Evolutionary conservation across 495 filamentous ascomycete genomes (phyloP), one percentile per base, ranked within the genome.

Genomic region (Physcia stellaris): DNA sequence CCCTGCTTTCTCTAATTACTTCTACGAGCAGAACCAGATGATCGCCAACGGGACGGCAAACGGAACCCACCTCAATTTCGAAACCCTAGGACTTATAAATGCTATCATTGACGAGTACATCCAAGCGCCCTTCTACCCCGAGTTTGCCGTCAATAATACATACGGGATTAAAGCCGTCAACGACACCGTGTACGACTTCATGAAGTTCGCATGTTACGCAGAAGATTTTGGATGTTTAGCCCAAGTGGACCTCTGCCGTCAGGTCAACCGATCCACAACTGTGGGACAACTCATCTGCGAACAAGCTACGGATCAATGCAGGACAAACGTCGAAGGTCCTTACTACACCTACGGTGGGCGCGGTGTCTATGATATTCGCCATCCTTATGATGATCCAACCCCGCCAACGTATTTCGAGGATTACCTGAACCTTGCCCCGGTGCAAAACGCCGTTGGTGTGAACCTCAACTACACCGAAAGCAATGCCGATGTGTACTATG

Each of bases 61-160:
- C 3, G 61, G 62, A 1, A 56, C 68, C 4, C 58, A 67, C 28
- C 67, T 83, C 29, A 66, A 71, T 32, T 57, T 82, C 6, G 59
- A 62, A 15, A 65, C 75, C 10, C 42, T 54, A 32, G 51, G 51
- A 6, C 48, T 53, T 28, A 47, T 50, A 17, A 57, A 53, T 35
- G 54, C 75, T 21, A 75, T 78, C 42, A 61, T 82, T 38, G 78
- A 81, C 45, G 63, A 67, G 30, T 45, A 63, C 11, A 66, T 71
- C 23, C 75, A 82, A 52, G 66, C 59, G 3, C 66, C 71, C 0
- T 72, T 57, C 45, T 83, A 80, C 47, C 66, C 73, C 2, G 51
- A 60, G 23, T 73, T 77, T 55, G 70, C 71, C 6, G 51, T 67
- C 6, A 67, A 72, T 49, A 83, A 83, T 48, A 71, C 73, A 2